Evolutionary conservation across 331 rosid genomes (phyloP).

Genomic region (Dryas integrifolia): DNA sequence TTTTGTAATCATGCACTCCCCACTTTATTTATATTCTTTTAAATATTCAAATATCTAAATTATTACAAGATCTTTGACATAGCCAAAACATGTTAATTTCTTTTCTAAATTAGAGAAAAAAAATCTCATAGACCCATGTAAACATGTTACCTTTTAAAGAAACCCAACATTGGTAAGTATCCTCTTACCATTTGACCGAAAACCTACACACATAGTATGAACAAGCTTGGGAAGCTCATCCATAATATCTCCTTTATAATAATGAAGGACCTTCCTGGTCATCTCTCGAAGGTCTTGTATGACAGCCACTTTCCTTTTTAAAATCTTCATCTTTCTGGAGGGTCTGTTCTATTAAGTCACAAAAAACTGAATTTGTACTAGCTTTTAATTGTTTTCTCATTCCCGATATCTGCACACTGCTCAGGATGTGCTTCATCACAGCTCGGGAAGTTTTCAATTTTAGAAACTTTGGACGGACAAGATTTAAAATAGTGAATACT

Average conservation of each 20-base stretch:
- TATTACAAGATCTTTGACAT: too few species aligned
- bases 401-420: conserved; percentile 58
- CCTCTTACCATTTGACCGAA: too few species aligned
- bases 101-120: too few species aligned
- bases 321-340: conserved; percentile 77
- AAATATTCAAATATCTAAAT: too few species aligned
- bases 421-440: conserved; percentile 59
- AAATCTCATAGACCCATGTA: too few species aligned
- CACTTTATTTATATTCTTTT: too few species aligned
- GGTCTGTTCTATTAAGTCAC: conserved; percentile 61
- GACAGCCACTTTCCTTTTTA: conserved; percentile 57
- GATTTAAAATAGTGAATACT: conserved; percentile 75
- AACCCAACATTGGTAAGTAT: conserved; percentile 30
- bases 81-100: too few species aligned
- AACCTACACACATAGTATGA: too few species aligned
- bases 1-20: too few species aligned
- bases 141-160: background rate
- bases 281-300: conserved; percentile 86
- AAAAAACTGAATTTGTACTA: conserved; percentile 39
- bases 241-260: conserved; percentile 83
- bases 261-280: conserved; percentile 83
- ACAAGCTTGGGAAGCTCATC: conserved; percentile 89
- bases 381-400: conserved; percentile 36
- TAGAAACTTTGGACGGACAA: conserved; percentile 80
- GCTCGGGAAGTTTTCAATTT: conserved; percentile 51